Base-by-base conservation (phyloP, 2,329 filamentous ascomycete genomes). In the Knoxdaviesia proteae region DNA sequence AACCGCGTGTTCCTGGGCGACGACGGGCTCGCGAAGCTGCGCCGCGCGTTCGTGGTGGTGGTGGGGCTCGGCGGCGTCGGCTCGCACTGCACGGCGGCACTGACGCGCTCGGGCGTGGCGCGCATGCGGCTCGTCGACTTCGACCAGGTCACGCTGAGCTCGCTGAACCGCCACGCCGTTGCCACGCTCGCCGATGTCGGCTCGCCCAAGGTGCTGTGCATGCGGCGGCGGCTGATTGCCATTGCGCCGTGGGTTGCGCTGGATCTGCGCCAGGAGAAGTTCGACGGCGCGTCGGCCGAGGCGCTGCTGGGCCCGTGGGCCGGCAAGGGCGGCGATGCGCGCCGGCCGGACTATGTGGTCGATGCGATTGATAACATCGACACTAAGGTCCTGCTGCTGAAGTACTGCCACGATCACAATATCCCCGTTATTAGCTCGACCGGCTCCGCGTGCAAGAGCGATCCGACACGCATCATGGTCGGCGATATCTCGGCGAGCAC, bases 281-380 rank as follows among this genome's bases (percentile, higher is more conserved):
- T 92, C 58, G 75, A 76, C 47, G 75, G 69, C 39, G 58, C 64
- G 10, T 75, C 67, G 7, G 86, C 86, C 0, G 69, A 71, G 6
- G 56, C 61, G 7, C 63, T 94, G 47, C 63, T 98, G 37, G 73
- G 63, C 0, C 65, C 73, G 0, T 86, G 84, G 77, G 60, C 64
- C 32, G 63, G 62, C 37, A 39, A 36, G 36, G 37, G 34, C 5
- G 38, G 37, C n/a, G 65, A 59, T 5, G 74, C 65, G 10, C 71
- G 69, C 54, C 68, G 68, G 51, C 86, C 87, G 1, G 80, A 88
- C 52, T 98, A 79, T 53, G 76, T 98, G n/a, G 74, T 98, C 34
- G 90, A 98, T 59, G 92, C 88, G 29, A 98, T 98, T 50, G 90
- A 98, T 59, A 96, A 98, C 55, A 96, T 98, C 48, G 84, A 94